phyloP scores from a whole-genome alignment of 176 grass and related monocot genomes.

The Eleusine indica region DNA sequence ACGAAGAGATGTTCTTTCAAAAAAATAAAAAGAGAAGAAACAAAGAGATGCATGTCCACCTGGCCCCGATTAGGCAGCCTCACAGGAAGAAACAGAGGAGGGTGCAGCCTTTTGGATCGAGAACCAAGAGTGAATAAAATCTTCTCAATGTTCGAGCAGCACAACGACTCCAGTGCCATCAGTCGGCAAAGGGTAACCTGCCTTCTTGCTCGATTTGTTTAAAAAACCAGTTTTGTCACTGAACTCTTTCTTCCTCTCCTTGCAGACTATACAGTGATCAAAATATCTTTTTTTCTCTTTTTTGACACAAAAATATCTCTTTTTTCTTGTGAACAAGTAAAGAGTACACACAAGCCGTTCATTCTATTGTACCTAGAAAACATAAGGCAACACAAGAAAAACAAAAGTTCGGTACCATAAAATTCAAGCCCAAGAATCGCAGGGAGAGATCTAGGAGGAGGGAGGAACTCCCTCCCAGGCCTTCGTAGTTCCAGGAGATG shows the following conservation, averaged over 20 bases:
- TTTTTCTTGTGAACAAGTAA: not conserved
- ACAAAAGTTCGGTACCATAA: not conserved
- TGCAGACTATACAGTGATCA: too few relatives aligned
- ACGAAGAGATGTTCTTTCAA: too few relatives aligned
- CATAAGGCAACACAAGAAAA: not conserved
- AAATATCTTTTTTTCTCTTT: too few relatives aligned
- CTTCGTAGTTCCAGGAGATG: too few relatives aligned
- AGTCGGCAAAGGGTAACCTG: conserved; percentile 39
- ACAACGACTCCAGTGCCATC: conserved; percentile 43
- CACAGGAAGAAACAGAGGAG: not conserved
- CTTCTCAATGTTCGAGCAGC: conserved; percentile 36
- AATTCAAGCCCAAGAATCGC: not conserved
- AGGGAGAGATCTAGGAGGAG: not conserved
- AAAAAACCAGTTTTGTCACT: not conserved
- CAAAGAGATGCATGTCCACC: too few relatives aligned
- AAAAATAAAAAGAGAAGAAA: too few relatives aligned
- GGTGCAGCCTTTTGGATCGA: not conserved
- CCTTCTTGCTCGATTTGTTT: conserved; percentile 32
- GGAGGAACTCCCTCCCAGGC: too few relatives aligned
- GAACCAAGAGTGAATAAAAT: not conserved
- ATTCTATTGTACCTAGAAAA: not conserved
- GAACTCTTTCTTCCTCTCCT: too few relatives aligned
- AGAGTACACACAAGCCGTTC: too few relatives aligned
- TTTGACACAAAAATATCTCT: too few relatives aligned
- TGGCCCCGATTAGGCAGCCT: not conserved